Evolutionary conservation across 257 asterid species (phyloP), one percentile per base, ranked within the genome.

Genomic region (Penstemon newberryi): DNA sequence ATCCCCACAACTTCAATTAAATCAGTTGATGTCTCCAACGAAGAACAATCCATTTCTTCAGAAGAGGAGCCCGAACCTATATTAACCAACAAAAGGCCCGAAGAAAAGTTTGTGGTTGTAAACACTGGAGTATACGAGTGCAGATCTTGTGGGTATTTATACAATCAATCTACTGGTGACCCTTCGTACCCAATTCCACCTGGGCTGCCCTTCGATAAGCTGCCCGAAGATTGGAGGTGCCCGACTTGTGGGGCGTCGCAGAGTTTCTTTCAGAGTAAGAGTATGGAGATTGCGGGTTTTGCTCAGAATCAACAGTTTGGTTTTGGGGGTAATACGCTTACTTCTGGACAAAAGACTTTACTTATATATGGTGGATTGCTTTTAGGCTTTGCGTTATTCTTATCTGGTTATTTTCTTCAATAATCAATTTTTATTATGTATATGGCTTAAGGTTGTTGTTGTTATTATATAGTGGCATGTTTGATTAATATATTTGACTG

Each of bases 231-330:
- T 54, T 90, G 98, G 98, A 71, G 97, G 70, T 93, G 98, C 64
- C 82, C 95, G 4, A 93, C 97, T 42, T 93, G 96, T 66, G 99
- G 99, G 25, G 99, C 97, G 9, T 82, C 99, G 7, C 85, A 84
- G 89, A 88, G 75, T 55, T 93, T 93, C 82, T 93, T 93, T 75
- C 81, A 75, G 84, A 93, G 86, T 50, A 93, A 90, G 91, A 87
- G 92, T 56, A 80, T 86, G 84, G 97, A 90, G 78, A 84, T 93
- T 60, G 99, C 99, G 10, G 97, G 97, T 2, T 93, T 93, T 63
- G 96, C 93, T 25, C 78, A 90, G 91, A 93, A 93, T 70, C 99
- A 93, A 83, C 96, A 93, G 85, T 93, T 79, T 73, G 98, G 98
- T n/a, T 73, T 93, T 33, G 98, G 98, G 47, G 97, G 86, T 51